Conservation (phyloP, 768 basidiomycete species). For the Tricholoma terreum region DNA sequence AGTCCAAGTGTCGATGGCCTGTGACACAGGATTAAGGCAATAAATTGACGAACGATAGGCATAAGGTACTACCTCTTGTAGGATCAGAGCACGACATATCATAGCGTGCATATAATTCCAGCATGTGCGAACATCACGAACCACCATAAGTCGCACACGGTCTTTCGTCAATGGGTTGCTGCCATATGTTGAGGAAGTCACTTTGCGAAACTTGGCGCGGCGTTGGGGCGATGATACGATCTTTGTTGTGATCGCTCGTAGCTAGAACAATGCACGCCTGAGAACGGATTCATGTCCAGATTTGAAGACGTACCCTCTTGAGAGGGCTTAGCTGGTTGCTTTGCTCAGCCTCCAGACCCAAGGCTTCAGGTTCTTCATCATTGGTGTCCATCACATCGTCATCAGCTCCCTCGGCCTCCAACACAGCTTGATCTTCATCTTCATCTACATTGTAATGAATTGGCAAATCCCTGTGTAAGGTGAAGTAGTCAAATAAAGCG, state of each 20-base stretch:
- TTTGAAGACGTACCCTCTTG: neutral
- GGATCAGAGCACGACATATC: conserved; percentile 1
- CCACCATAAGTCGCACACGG: neutral
- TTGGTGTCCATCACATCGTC: neutral
- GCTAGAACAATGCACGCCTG: neutral
- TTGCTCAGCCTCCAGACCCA: neutral
- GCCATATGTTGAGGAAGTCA: neutral
- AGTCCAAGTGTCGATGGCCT: conserved; percentile 34
- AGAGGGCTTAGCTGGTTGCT: neutral
- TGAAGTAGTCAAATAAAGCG: conserved; percentile 6
- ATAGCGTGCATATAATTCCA: neutral
- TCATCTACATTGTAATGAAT: conserved; percentile 26
- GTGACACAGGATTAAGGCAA: too few relatives aligned
- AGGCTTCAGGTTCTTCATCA: too few relatives aligned
- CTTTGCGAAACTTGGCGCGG: neutral
- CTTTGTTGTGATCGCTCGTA: neutral
- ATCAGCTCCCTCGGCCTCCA: neutral
- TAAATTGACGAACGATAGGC: neutral
- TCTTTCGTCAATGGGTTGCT: neutral
- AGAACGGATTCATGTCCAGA: neutral
- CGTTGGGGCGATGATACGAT: conserved; percentile 2
- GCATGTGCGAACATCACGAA: neutral
- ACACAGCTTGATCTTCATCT: neutral
- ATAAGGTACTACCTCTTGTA: conserved; percentile 20
- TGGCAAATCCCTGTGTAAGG: conserved; percentile 19